Conservation (phyloP, 208 protist species). For the Trypanosoma grayi region DNA sequence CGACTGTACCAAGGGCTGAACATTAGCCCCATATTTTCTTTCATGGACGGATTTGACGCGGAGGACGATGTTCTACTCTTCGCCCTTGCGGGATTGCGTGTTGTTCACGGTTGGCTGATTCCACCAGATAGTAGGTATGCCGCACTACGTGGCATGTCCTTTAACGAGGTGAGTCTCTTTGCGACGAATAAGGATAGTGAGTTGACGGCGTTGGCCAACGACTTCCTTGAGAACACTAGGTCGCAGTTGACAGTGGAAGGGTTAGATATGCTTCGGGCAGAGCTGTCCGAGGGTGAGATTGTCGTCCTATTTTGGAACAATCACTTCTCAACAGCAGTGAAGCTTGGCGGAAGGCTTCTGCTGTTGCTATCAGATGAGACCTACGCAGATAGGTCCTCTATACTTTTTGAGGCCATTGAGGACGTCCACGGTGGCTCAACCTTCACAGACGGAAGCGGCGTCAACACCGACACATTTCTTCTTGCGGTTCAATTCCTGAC, state of each 20-base stretch:
- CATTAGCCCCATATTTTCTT: constrained; percentile 44
- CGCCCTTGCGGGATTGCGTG: constrained; percentile 33
- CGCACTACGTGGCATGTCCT: constrained; percentile 38
- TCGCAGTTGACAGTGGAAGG: constrained; percentile 33
- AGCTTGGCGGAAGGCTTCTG: constrained; percentile 30
- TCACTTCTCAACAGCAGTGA: constrained; percentile 54
- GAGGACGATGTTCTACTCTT: constrained; percentile 42
- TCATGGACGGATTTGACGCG: constrained; percentile 34
- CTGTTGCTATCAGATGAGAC: constrained; percentile 39
- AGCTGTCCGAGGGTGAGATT: constrained; percentile 33
- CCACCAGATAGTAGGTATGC: constrained; percentile 16
- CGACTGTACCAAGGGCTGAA: constrained; percentile 43
- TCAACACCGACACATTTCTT: constrained; percentile 26
- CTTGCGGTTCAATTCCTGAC: constrained; percentile 24
- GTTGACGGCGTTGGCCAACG: constrained; percentile 6
- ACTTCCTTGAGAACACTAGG: constrained; percentile 20
- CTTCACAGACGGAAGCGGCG: constrained; percentile 44
- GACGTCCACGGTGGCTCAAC: constrained; percentile 23
- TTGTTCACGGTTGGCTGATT: constrained; percentile 53
- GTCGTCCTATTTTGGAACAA: constrained; percentile 54
- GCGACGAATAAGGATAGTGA: constrained; percentile 18
- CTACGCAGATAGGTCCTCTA: constrained; percentile 39
- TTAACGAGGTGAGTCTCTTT: constrained; percentile 41
- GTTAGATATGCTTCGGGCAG: constrained; percentile 11
- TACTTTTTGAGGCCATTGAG: constrained; percentile 33